Evolutionary conservation across 495 filamentous ascomycete genomes (phyloP), one percentile per base, ranked within the genome.

Genomic region (Bacidia gigantensis): DNA sequence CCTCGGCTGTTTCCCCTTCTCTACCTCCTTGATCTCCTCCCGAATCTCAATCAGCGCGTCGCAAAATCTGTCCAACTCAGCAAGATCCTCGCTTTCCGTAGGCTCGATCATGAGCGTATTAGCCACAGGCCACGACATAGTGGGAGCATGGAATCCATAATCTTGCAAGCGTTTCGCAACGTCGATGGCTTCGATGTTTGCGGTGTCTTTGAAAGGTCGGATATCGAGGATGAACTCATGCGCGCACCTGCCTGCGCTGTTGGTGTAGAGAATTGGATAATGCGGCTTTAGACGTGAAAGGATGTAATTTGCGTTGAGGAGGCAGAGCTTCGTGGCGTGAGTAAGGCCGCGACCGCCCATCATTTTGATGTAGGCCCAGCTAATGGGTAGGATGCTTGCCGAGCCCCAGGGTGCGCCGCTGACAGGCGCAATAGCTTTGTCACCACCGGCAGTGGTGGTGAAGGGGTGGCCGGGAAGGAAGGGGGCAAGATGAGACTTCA

Each of bases 91-190:
- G 17, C 82, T 88, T 70, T 98, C 92, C 0, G 92, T 98, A 26
- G 92, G 92, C 72, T 98, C 92, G 58, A 98, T 94, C 92, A 98
- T 98, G 18, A 98, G 79, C 1, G 92, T 98, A 66, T 92, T 92
- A 43, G 88, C 75, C 2, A 98, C 90, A 3, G 92, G 92, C 89
- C 89, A 98, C 62, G 82, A 87, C 92, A 98, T 97, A 43, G 92
- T 98, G 2, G 92, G 92, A 2, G 93, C 88, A 65, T 98, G 92
- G 78, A 98, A 98, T 40, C 92, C 92, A 64, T 95, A 98, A 63
- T 98, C 92, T 67, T 96, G 90, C 9, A 98, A 80, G 53, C 92
- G 87, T 74, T 98, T 98, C 59, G 92, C 92, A 52, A 98, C 84
- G 60, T 98, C 92, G 62, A 96, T 94, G 40, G 89, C 92, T 70